Evolutionary conservation across 176 grass and related monocot genomes (phyloP), one percentile per base, ranked within the genome.

Genomic region (Alopecurus myosuroides): DNA sequence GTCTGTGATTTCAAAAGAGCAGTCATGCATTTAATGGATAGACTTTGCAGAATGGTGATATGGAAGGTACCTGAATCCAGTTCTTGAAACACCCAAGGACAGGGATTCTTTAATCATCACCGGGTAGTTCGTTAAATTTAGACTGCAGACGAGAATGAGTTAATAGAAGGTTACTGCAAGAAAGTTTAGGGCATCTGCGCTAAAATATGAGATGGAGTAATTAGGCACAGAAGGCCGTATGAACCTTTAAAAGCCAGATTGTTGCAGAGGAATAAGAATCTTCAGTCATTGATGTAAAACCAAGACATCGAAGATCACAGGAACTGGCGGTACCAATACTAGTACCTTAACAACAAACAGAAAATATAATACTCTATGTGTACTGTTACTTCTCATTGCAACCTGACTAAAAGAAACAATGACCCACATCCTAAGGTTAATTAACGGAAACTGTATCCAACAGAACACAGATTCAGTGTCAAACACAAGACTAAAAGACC

Each of bases 241-340:
- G 30, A 30, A 93, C 92, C 89, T 98, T 98, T 82, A 98, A 88
- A 85, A 98, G 91, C 71, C 90, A 90, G 56, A 98, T 89, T 79
- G 95, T 98, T 49, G 92, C 89, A 88, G 89, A 98, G 67, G 93
- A 92, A 84, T 93, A 98, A 30, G 93, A 87, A 93, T 93, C 93
- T 95, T 98, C 93, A 70, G 93, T 88, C 85, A 93, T 92, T 52
- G 91, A 95, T 75, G 91, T 88, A 86, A 98, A 93, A 89, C 95
- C 93, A 90, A 98, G 89, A 92, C 80, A 88, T 82, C 95, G 89
- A 66, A 98, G 89, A 87, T 93, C 26, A 88, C 46, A 88, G 89
- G 83, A 88, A 88, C 84, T 84, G 84, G 91, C 68, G 73, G 90
- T 60, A 61, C 82, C 75, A 88, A 87, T 76, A 88, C 39, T 90